Evolutionary conservation across 345 rosid species (phyloP).

Genomic region (Eucalyptus tenuipes): DNA sequence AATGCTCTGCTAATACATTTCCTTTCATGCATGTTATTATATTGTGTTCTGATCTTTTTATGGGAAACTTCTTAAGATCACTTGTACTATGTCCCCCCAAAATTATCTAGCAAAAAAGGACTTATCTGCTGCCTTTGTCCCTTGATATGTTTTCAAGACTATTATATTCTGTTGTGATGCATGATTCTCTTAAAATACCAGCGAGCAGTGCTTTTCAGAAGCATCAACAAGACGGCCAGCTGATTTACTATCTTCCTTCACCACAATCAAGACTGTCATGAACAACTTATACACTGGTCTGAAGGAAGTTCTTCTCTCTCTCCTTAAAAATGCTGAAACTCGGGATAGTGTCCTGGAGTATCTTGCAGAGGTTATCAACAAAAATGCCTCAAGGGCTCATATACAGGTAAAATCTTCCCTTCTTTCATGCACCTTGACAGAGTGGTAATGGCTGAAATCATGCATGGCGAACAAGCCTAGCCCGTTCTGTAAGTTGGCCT

Average conservation of each 20-base stretch:
- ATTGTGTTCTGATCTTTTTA: background rate
- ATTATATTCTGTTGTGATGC: background rate
- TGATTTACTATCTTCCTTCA: slow-evolving; percentile 80
- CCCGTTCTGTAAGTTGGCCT: background rate
- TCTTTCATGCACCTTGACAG: background rate
- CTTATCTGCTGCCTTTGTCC: background rate
- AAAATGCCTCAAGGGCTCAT: slow-evolving; percentile 78
- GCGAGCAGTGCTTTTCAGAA: slow-evolving; percentile 95
- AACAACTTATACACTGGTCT: slow-evolving; percentile 61
- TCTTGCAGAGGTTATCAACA: slow-evolving; percentile 95
- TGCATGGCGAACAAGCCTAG: background rate
- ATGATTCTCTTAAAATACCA: slow-evolving; percentile 23
- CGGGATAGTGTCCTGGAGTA: slow-evolving; percentile 84
- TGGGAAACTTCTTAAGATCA: background rate
- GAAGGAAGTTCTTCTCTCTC: slow-evolving; percentile 52
- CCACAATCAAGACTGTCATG: slow-evolving; percentile 75
- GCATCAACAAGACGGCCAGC: slow-evolving; percentile 67
- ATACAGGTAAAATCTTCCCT: slow-evolving; percentile 46
- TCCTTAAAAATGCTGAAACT: slow-evolving; percentile 59
- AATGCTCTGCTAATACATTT: background rate
- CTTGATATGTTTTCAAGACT: background rate
- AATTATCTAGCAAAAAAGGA: background rate
- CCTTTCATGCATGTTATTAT: background rate
- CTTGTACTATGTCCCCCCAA: background rate
- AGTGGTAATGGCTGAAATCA: background rate